A percentile compares a stretch with the other conserved stretches of the same genome.
Conservation (phyloP, 176 grass and related monocot genomes). For the Calamus simplicifolius region DNA sequence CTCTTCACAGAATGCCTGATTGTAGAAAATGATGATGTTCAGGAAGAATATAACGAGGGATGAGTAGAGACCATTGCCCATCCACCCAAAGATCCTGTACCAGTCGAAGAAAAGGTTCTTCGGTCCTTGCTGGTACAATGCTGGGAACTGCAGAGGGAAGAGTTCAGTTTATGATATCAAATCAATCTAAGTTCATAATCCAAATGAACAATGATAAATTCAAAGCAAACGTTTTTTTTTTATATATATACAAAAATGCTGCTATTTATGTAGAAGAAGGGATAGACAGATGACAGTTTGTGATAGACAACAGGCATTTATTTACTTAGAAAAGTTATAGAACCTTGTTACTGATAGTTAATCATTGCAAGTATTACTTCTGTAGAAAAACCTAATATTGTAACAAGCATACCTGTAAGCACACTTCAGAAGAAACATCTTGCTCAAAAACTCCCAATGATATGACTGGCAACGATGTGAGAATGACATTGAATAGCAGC, state of each 20-base stretch:
- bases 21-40: slow-evolving; percentile 72
- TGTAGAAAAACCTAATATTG: no score
- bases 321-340: no score
- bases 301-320: no score
- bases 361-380: no score
- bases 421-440: slow-evolving; percentile 97
- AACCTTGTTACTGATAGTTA: no score
- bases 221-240: no score
- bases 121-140: slow-evolving; percentile 93
- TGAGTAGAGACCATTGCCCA: slow-evolving; percentile 96
- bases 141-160: slow-evolving; percentile 67
- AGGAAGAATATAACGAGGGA: slow-evolving; percentile 86
- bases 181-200: no score
- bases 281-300: no score
- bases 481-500: slow-evolving; percentile 95
- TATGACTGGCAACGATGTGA: slow-evolving; percentile 94
- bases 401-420: slow-evolving; percentile 68
- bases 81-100: slow-evolving; percentile 94
- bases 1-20: slow-evolving; percentile 49
- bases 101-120: slow-evolving; percentile 99
- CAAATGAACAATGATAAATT: no score
- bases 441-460: slow-evolving; percentile 98
- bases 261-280: no score
- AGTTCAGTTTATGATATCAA: no score
- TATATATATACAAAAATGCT: no score